These are phyloP conservation scores for Coniferiporia weirii DNA, from an alignment of 1,284 basidiomycete species.

Conservation along the genomic window DNA sequence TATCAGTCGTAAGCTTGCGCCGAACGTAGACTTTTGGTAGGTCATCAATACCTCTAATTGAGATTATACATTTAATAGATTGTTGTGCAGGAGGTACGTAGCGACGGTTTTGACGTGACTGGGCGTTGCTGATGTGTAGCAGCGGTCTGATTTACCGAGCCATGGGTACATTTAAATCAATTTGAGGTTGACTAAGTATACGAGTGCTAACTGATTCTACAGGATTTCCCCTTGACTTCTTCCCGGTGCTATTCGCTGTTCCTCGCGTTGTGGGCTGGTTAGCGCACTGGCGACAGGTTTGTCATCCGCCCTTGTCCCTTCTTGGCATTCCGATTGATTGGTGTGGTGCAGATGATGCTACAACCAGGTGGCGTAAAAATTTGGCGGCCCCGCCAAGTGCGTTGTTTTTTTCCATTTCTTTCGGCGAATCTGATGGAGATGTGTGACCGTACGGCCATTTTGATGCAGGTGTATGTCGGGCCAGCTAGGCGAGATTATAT, in stretches of 20 bases:
- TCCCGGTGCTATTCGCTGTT: slow-evolving; percentile 86
- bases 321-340: background rate
- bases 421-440: slow-evolving; percentile 14
- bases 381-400: slow-evolving; percentile 80
- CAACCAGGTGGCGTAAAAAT: slow-evolving; percentile 84
- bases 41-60: slow-evolving; percentile 23
- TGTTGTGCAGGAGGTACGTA: slow-evolving; percentile 42
- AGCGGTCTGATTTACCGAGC: slow-evolving; percentile 84
- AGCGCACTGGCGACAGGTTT: slow-evolving; percentile 78
- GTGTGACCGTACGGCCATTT: background rate
- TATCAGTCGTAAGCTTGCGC: slow-evolving; percentile 65
- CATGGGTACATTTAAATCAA: slow-evolving; percentile 55
- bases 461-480: slow-evolving; percentile 67
- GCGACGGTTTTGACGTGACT: slow-evolving; percentile 23
- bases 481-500: slow-evolving; percentile 68
- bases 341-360: slow-evolving; percentile 69
- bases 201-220: background rate
- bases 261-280: slow-evolving; percentile 88
- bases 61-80: slow-evolving; percentile 13
- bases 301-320: slow-evolving; percentile 7
- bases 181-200: background rate
- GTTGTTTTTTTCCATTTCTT: background rate
- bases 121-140: slow-evolving; percentile 5
- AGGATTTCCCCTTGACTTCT: slow-evolving; percentile 88
- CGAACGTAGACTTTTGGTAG: slow-evolving; percentile 82